Base-by-base conservation (phyloP, 139 green algal species). In the Chlorella sorokiniana region DNA sequence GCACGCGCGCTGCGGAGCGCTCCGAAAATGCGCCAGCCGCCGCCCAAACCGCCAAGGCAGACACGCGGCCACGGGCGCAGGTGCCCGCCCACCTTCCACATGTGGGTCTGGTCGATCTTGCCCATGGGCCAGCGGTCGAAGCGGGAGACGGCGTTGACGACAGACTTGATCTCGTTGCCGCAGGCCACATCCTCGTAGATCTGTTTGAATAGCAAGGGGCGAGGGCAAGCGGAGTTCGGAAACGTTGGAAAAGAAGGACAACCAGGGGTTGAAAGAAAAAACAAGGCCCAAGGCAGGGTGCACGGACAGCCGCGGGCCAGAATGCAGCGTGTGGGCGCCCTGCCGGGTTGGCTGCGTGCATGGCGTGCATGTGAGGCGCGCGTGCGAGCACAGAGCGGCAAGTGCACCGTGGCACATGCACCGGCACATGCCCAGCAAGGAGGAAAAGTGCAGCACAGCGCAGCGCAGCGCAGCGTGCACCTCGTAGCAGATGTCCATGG, bases 91-190 rank as follows among this genome's bases (percentile, higher is more conserved):
- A 98, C 95, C 89, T 98, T 92, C 97, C 97, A 99, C 94, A 99
- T 99, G 88, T 95, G 91, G 1, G 97, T 99, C 81, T 91, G 80
- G 88, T 99, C 97, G 70, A 99, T 99, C 89, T 98, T 99, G 88
- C 94, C 96, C 97, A 99, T 99, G 75, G 97, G 97, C 90, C 97
- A 99, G 59, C 93, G 89, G 87, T 96, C 92, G 78, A 99, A 99
- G 72, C 97, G 91, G 41, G 87, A 85, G 74, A 92, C 93, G 10
- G 95, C 94, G 71, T 98, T 96, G 64, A 98, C 92, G 25, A 99
- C 97, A 3, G 92, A 97, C 77, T 93, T 91, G 91, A 99, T 99
- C 92, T 99, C 97, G 85, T 99, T 99, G 79, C 96, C 96, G 81
- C 72, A 68, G 1, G 72, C 72, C 48, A 79, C 75, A 14, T 81